phyloP scores from a whole-genome alignment of 257 asterid genomes.

The Paraleonurus japonicus region DNA sequence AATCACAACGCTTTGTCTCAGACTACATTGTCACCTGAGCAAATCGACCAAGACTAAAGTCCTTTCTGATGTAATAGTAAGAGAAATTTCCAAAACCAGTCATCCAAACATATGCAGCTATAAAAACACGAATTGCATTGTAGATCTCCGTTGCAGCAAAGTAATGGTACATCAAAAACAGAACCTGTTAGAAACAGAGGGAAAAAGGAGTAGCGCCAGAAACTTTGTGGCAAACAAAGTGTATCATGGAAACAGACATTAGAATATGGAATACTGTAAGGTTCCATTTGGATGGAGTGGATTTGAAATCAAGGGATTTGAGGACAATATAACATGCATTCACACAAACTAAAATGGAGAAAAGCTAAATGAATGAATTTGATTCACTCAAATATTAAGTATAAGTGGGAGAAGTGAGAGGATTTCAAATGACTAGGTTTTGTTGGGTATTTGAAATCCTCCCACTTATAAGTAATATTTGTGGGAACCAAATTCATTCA shows the following conservation, averaged over 20 bases:
- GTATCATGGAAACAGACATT: neutral
- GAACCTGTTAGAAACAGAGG: conserved; percentile 46
- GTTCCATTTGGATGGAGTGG: too few relatives aligned
- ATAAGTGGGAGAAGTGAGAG: too few relatives aligned
- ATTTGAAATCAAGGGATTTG: too few relatives aligned
- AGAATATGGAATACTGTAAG: neutral
- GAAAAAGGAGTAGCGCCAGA: conserved; percentile 24
- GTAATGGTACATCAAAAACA: conserved; percentile 81
- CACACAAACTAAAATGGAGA: too few relatives aligned
- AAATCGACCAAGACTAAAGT: conserved; percentile 75
- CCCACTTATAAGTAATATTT: too few relatives aligned
- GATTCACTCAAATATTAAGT: too few relatives aligned
- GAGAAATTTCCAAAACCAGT: conserved; percentile 93
- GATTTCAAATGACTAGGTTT: too few relatives aligned
- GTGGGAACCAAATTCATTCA: too few relatives aligned
- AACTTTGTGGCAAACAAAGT: neutral
- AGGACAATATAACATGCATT: too few relatives aligned
- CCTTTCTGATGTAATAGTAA: conserved; percentile 77
- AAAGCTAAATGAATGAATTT: too few relatives aligned
- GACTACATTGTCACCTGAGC: conserved; percentile 55
- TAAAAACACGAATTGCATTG: conserved; percentile 77
- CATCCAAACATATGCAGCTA: conserved; percentile 92
- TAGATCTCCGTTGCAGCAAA: conserved; percentile 83
- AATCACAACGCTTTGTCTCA: conserved; percentile 1
- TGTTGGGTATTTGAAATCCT: too few relatives aligned